Base-by-base conservation (phyloP, 1,139 yeast species). In the Arxiozyma slooffiae region DNA sequence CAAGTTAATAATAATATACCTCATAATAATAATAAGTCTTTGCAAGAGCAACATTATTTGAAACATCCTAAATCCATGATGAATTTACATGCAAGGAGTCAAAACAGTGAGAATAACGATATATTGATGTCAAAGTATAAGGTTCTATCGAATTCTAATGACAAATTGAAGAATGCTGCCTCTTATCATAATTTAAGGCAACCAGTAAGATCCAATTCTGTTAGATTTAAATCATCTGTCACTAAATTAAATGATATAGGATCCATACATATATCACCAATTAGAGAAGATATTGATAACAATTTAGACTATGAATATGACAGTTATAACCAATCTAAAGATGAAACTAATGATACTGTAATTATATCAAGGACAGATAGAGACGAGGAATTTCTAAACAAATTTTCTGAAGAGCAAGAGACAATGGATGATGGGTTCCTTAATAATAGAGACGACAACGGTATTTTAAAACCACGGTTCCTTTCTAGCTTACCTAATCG, bases 401-500 rank as follows among this genome's bases (percentile, higher is more conserved):
- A 76, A 53, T 80, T 77, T 42, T 34, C 45, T 17, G 45, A 42
- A 11, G 75, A 74, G 52, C 82, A 78, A 51, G 75, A 78, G 46
- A 80, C 75, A 9, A 30, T 30, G 6, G 36, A 30, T 30, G 36
- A 30, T 6, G 36, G 36, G 14, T 30, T 30, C 36, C 36, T n/a
- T 14, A 61, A 58, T 48, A 79, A 74, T 53, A 20, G 26, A 20
- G 4, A 18, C 24, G 22, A 20, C 46, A 16, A 49, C 20, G 20
- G 21, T 30, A 38, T 42, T 17, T 11, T 42, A 30, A 22, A 42
- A 16, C 45, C 45, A 6, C 45, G 30, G 4, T 42, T 26, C 9
- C 45, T 34, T 20, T 42, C 45, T 8, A 20, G 11, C 9, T 17
- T 21, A 43, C 20, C 39, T 16, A 20, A 20, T n/a, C 17, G 26